Conservation (phyloP, 1,139 yeast genomes). For the Hyphopichia fennica region DNA sequence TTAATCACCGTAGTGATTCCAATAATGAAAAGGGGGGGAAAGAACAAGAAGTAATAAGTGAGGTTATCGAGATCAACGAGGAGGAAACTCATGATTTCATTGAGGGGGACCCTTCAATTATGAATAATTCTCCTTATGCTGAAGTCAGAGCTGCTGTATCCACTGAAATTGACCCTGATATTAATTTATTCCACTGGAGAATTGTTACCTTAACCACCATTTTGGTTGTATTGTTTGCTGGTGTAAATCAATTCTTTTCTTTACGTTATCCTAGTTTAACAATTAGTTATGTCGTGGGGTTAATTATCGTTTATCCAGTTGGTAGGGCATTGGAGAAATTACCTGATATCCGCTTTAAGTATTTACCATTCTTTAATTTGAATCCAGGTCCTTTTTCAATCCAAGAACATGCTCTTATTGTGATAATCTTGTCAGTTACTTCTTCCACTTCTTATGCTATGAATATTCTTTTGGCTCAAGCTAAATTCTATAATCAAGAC, state of each 20-base stretch:
- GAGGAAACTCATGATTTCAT: slow-evolving; percentile 7
- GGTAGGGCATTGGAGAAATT: slow-evolving; percentile 9
- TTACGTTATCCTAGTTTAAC: slow-evolving; percentile 20
- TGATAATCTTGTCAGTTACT: slow-evolving; percentile 15
- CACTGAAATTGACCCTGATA: slow-evolving; percentile 12
- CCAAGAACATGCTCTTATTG: slow-evolving; percentile 7
- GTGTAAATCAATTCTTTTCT: slow-evolving; percentile 23
- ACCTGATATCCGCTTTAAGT: slow-evolving; percentile 18
- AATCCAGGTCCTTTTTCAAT: slow-evolving; percentile 27
- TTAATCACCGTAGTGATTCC: background rate
- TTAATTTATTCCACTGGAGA: slow-evolving; percentile 18
- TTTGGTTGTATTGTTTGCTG: slow-evolving; percentile 18
- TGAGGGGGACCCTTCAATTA: slow-evolving; percentile 28
- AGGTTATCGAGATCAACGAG: slow-evolving; percentile 6
- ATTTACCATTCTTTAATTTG: slow-evolving; percentile 24
- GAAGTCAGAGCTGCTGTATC: slow-evolving; percentile 21
- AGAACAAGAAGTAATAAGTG: background rate
- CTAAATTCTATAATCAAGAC: slow-evolving; percentile 12
- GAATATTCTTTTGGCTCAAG: slow-evolving; percentile 16
- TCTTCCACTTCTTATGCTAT: slow-evolving; percentile 18
- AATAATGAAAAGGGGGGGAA: background rate
- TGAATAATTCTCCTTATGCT: slow-evolving; percentile 20
- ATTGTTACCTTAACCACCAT: slow-evolving; percentile 14
- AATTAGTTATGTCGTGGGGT: slow-evolving; percentile 18
- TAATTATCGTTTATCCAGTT: slow-evolving; percentile 17